These are phyloP conservation scores for Fusarium brachygibbosum DNA, from an alignment of 2,329 filamentous ascomycete species.

Conservation along the genomic window DNA sequence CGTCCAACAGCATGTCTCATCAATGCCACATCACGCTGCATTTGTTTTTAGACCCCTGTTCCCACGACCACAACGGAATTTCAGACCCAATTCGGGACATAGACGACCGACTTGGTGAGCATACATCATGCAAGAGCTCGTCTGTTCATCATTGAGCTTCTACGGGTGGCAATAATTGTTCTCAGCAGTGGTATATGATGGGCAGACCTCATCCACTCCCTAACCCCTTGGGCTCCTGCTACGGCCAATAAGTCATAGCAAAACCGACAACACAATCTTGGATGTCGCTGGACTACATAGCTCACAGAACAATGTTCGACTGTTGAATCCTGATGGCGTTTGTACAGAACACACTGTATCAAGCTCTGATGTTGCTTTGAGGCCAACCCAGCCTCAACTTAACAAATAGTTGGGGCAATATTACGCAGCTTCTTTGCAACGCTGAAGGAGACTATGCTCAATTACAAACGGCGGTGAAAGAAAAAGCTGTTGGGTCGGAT, in stretches of 20 bases:
- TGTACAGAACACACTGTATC: not conserved
- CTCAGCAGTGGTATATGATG: not conserved
- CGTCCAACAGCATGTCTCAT: conserved; percentile 7
- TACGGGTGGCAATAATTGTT: not conserved
- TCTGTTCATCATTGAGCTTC: not conserved
- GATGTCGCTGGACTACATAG: not conserved
- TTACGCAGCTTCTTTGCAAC: not conserved
- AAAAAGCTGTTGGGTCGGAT: not conserved
- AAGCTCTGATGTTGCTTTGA: conserved; percentile 6
- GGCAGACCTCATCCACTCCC: not conserved
- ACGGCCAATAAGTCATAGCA: not conserved
- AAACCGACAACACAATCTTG: not conserved
- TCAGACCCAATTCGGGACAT: not conserved
- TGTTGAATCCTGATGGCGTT: not conserved
- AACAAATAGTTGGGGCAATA: not conserved
- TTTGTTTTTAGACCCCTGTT: not conserved
- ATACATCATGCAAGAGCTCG: not conserved
- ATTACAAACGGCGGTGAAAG: conserved; percentile 25
- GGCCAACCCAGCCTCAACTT: conserved; percentile 8
- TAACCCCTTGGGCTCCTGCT: not conserved
- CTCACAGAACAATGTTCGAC: not conserved
- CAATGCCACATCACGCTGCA: conserved; percentile 3
- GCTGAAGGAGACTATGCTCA: conserved; percentile 7
- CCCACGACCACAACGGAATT: not conserved
- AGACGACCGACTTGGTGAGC: not conserved